Percentiles rank a stretch among this genome's conserved stretches.
Evolutionary conservation across 176 grass and related monocot genomes (phyloP).

Genomic region (Eleusine coracana): DNA sequence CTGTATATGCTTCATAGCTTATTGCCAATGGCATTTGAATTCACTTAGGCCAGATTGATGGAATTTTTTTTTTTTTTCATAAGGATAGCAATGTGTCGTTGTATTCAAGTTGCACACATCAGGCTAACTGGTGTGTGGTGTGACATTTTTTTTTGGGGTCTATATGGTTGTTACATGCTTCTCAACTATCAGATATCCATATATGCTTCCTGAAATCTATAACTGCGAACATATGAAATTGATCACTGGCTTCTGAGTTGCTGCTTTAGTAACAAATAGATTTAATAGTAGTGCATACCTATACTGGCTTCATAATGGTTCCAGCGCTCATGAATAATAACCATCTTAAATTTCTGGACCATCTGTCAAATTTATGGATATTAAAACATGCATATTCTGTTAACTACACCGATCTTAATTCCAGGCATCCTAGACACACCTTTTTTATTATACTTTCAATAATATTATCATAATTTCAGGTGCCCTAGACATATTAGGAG

Average conservation of each 20-base stretch:
- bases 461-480: not conserved
- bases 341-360: not conserved
- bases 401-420: not conserved
- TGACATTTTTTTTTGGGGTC: not conserved
- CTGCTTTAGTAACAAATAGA: not conserved
- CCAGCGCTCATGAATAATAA: not conserved
- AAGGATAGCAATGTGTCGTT: not conserved
- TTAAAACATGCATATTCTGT: not conserved
- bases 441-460: not conserved
- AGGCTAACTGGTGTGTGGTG: not conserved
- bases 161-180: constrained; percentile 24
- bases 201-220: not conserved
- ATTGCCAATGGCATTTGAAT: constrained; percentile 10
- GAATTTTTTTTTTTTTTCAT: not conserved
- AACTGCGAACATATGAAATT: not conserved
- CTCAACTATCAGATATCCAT: constrained; percentile 1
- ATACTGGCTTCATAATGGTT: not conserved
- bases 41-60: not conserved
- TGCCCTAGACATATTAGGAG: not conserved
- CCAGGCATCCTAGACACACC: not conserved
- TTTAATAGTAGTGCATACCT: not conserved
- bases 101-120: constrained; percentile 14
- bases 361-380: constrained; percentile 11
- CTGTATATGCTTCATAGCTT: not conserved
- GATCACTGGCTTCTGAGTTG: not conserved